These are phyloP conservation scores for Monosporascus sp. DNA, from an alignment of 2,329 filamentous ascomycete species.

Conservation along the genomic window DNA sequence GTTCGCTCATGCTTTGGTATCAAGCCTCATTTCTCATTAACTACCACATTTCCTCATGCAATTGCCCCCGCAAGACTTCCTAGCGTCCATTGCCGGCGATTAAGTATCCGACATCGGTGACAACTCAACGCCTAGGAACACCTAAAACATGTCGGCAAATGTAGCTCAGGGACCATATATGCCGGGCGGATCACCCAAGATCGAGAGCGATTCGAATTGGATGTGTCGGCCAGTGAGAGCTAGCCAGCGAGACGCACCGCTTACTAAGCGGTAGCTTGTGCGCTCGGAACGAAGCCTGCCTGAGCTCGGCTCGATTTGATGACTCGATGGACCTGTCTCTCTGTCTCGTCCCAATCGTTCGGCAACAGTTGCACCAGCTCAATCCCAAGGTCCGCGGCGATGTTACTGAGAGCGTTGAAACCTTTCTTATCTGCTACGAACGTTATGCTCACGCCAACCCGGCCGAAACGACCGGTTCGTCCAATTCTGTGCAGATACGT, in stretches of 20 bases:
- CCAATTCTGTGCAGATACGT: slow-evolving; percentile 98
- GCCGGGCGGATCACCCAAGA: not conserved
- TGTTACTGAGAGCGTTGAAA: slow-evolving; percentile 73
- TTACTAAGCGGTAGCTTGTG: slow-evolving; percentile 8
- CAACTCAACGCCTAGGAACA: not conserved
- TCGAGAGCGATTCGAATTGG: not conserved
- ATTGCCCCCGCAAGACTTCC: not conserved
- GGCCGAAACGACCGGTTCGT: slow-evolving; percentile 92
- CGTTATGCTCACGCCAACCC: slow-evolving; percentile 90
- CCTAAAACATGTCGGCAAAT: not conserved
- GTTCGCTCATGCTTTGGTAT: slow-evolving; percentile 13
- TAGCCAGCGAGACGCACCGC: not conserved
- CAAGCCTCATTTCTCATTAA: slow-evolving; percentile 17
- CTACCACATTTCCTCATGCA: slow-evolving; percentile 9
- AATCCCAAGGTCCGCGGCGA: slow-evolving; percentile 73
- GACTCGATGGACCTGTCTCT: slow-evolving; percentile 73
- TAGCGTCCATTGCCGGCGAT: not conserved
- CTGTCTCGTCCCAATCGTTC: slow-evolving; percentile 85
- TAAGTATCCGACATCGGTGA: not conserved
- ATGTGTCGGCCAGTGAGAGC: not conserved
- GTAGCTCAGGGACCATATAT: not conserved
- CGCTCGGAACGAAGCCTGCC: slow-evolving; percentile 42
- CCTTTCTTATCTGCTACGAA: slow-evolving; percentile 86
- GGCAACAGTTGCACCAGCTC: slow-evolving; percentile 77
- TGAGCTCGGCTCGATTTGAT: slow-evolving; percentile 66